Evolutionary conservation across 2,329 filamentous ascomycete species (phyloP).

Genomic region (Talaromyces sp.): DNA sequence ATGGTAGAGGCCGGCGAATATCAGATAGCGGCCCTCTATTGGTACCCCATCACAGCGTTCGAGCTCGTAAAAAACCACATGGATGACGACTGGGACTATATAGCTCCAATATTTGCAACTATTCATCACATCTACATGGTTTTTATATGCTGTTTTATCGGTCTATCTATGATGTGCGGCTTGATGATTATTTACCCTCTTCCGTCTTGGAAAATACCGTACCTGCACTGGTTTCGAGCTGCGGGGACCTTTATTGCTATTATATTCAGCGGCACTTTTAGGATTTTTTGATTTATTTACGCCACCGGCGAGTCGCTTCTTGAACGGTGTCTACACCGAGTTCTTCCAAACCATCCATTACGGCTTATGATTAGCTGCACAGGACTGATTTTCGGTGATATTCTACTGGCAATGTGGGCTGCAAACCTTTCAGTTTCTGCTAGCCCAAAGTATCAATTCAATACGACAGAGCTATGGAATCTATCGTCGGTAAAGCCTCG

Average conservation of each 20-base stretch:
- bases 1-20: neutral
- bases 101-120: neutral
- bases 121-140: conserved; percentile 9
- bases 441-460: neutral
- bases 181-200: conserved; percentile 4
- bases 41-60: neutral
- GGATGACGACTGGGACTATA: neutral
- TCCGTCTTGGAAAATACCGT: neutral
- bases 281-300: neutral
- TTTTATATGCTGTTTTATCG: conserved; percentile 9
- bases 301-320: neutral
- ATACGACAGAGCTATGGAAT: neutral
- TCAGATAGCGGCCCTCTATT: conserved; percentile 5
- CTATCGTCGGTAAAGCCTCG: neutral
- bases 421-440: neutral
- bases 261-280: neutral
- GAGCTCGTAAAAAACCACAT: neutral
- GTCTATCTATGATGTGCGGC: conserved; percentile 1
- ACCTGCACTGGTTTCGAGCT: neutral
- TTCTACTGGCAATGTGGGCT: conserved; percentile 8
- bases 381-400: neutral
- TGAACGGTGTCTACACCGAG: neutral
- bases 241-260: neutral
- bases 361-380: neutral
- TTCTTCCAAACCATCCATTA: neutral